A percentile compares a stretch with the other conserved stretches of the same genome.
Conservation (phyloP, 331 rosid species). For the Stylosanthes scabra region DNA sequence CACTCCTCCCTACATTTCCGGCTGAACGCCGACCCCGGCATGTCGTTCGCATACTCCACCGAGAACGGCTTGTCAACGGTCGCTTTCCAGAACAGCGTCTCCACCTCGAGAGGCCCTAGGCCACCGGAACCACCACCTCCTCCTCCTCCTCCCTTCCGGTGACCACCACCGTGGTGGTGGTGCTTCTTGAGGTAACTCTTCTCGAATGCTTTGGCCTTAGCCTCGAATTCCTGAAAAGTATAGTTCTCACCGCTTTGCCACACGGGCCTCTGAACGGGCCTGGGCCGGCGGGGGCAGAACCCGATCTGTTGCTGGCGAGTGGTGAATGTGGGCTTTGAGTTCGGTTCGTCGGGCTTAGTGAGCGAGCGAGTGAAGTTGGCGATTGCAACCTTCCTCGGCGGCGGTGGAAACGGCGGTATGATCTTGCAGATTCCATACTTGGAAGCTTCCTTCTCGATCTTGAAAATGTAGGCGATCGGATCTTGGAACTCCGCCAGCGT, state of each 20-base stretch:
- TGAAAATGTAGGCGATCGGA: constrained; percentile 95
- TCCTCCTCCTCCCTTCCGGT: constrained; percentile 47
- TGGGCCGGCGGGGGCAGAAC: constrained; percentile 78
- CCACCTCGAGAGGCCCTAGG: constrained; percentile 64
- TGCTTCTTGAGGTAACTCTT: constrained; percentile 59
- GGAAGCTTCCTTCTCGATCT: constrained; percentile 97
- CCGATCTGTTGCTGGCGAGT: constrained; percentile 99
- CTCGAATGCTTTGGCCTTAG: constrained; percentile 82
- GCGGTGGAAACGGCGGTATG: constrained; percentile 83
- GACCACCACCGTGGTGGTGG: not conserved
- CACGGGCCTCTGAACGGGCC: constrained; percentile 86
- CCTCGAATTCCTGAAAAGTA: constrained; percentile 71
- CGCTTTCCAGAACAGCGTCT: constrained; percentile 88
- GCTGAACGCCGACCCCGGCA: constrained; percentile 95
- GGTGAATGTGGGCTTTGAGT: constrained; percentile 78
- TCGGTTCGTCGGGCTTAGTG: constrained; percentile 13
- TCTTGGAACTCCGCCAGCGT: constrained; percentile 87
- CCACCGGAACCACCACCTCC: not conserved
- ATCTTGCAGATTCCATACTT: constrained; percentile 94
- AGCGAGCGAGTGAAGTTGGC: constrained; percentile 77
- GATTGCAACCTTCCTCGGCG: constrained; percentile 76
- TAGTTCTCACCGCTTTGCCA: constrained; percentile 95
- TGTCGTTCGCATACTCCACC: constrained; percentile 93
- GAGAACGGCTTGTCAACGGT: constrained; percentile 83
- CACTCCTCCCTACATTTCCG: constrained; percentile 50